Base-by-base conservation (phyloP, 805 yeast species). In the Myxozyma nipponensis region DNA sequence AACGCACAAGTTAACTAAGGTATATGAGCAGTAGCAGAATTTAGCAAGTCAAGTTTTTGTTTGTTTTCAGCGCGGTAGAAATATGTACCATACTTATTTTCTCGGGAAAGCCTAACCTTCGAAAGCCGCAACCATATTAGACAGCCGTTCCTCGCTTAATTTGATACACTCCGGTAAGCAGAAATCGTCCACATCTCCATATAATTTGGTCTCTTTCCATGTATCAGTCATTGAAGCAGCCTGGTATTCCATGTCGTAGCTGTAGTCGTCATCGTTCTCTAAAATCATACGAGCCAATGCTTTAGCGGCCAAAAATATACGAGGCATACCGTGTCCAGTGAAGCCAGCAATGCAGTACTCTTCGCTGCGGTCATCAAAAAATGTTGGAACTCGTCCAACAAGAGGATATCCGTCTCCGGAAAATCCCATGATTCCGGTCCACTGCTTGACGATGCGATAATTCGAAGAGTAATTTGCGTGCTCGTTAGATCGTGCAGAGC, bases 291-390 rank as follows among this genome's bases (percentile, higher is more conserved):
- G 45, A 4, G 56, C 75, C 19, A 74, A 49, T 1, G 73, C 74
- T 48, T 71, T 69, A 15, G 74, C 76, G 39, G 67, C 56, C 4
- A 72, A 46, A 48, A 69, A 69, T 7, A 73, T 71, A 37, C 78
- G 63, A 30, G 79, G 77, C 78, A 76, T 74, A 21, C 79, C 79
- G 60, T 76, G 79, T 2, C 78, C 79, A 39, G 72, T 70, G 61
- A 73, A 76, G 0, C 79, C 79, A 3, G 78, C 77, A 53, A 68
- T 63, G n/a, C 71, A 62, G 50, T 60, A 74, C n/a, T 67, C 63
- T n/a, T 47, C 48, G 47, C 66, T 62, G 34, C 60, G 56, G 28
- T 65, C 64, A 3, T 56, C 61, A 21, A 62, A 23, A 21, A 44
- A 38, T 7, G 57, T 42, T 3, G 57, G 57, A 26, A 74, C 49